phyloP scores from a whole-genome alignment of 768 basidiomycete species.

The Sistotremastrum niveocremeum region DNA sequence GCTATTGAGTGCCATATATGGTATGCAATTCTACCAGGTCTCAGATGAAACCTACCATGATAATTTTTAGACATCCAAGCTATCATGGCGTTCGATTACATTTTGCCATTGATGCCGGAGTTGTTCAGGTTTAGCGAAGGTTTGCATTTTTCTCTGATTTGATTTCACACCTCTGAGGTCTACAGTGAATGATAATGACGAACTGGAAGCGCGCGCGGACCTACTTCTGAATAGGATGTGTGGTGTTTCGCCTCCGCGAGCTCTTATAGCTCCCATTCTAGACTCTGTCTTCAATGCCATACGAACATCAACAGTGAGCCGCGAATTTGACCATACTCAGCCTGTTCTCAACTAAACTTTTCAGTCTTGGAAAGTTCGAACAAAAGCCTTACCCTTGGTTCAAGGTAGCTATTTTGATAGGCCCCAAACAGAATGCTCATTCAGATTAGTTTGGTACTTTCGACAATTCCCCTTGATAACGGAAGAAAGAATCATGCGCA shows the following conservation, averaged over 20 bases:
- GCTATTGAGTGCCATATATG: conserved; percentile 57
- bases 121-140: conserved; percentile 65
- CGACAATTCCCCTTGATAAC: conserved; percentile 71
- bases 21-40: no score
- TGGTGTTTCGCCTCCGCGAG: conserved; percentile 63
- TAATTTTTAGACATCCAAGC: conserved; percentile 45
- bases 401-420: conserved; percentile 36
- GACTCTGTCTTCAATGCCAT: conserved; percentile 66
- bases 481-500: conserved; percentile 62
- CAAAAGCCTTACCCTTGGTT: conserved; percentile 75
- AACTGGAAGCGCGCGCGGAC: conserved; percentile 50
- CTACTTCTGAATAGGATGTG: conserved; percentile 73
- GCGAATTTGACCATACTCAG: conserved; percentile 1
- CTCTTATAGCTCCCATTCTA: conserved; percentile 55
- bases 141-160: conserved; percentile 14
- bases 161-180: neutral
- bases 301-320: conserved; percentile 53
- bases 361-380: conserved; percentile 77
- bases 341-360: conserved; percentile 3
- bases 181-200: conserved; percentile 60
- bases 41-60: no score
- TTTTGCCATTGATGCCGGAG: conserved; percentile 72
- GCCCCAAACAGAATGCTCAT: neutral
- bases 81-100: conserved; percentile 63
- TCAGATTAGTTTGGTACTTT: conserved; percentile 63